Percentiles rank a stretch among this genome's conserved stretches.
Evolutionary conservation across 164 flowering plant species (phyloP).

Genomic region (Aristolochia contorta): DNA sequence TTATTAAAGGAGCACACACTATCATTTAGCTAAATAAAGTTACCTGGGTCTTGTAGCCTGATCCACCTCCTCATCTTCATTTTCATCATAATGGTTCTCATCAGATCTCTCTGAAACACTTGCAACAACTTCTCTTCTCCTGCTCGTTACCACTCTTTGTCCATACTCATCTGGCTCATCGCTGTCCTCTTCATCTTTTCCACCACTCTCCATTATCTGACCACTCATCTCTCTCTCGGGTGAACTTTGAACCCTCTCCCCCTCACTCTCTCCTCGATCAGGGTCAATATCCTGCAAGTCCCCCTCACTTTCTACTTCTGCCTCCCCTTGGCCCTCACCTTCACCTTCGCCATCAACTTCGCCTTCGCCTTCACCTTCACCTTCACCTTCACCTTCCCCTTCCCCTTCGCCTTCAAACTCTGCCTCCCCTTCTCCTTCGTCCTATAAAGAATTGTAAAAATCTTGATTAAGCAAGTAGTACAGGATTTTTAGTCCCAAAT

Average conservation of each 20-base stretch:
- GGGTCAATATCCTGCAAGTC: slow-evolving; percentile 55
- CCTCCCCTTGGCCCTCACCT: slow-evolving; percentile 82
- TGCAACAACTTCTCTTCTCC: slow-evolving; percentile 52
- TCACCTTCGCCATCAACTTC: slow-evolving; percentile 41
- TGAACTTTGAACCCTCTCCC: slow-evolving; percentile 74
- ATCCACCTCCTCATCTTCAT: slow-evolving; percentile 80
- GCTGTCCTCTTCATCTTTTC: slow-evolving; percentile 53
- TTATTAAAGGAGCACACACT: too few species aligned
- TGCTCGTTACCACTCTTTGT: slow-evolving; percentile 59
- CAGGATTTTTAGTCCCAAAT: neutral
- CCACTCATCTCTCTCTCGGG: slow-evolving; percentile 61
- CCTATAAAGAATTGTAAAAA: slow-evolving; percentile 26
- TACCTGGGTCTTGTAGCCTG: slow-evolving; percentile 67
- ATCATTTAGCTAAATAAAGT: neutral
- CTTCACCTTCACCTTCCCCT: too few species aligned
- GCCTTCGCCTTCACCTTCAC: slow-evolving; percentile 20
- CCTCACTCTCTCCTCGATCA: slow-evolving; percentile 83
- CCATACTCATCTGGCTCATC: slow-evolving; percentile 69
- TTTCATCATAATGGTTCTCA: slow-evolving; percentile 53
- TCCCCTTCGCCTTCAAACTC: too few species aligned
- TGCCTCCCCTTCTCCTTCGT: slow-evolving; percentile 29
- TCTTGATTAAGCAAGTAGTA: neutral
- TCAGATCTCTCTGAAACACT: slow-evolving; percentile 87
- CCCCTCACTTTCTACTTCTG: slow-evolving; percentile 71
- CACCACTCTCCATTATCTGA: slow-evolving; percentile 67